Percentiles rank a stretch among this genome's conserved stretches.
Conservation (phyloP, 768 basidiomycete genomes). For the Lactarius hatsudake region DNA sequence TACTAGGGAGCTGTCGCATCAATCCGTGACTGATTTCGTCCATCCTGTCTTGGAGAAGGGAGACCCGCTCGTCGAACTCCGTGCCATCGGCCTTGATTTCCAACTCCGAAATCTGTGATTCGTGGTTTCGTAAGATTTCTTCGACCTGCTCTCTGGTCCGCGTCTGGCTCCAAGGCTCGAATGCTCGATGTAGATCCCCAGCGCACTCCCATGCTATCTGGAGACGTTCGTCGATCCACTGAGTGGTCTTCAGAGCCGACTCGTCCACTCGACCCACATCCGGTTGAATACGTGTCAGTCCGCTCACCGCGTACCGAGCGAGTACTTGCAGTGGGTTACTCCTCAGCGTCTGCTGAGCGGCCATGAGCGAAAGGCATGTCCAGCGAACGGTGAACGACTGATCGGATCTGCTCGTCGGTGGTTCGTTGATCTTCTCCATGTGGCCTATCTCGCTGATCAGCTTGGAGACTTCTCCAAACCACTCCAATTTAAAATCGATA, state of each 20-base stretch:
- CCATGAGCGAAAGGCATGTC: slow-evolving; percentile 10
- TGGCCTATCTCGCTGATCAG: neutral
- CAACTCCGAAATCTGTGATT: neutral
- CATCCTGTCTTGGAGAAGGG: slow-evolving; percentile 1
- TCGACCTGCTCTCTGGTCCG: neutral
- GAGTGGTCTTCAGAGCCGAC: neutral
- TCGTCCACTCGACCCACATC: neutral
- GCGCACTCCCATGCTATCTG: neutral
- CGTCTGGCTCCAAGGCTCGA: neutral
- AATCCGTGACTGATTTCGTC: neutral
- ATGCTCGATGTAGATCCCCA: slow-evolving; percentile 2
- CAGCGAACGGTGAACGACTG: neutral
- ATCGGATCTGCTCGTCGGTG: neutral
- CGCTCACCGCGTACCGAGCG: neutral
- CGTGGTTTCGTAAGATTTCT: neutral
- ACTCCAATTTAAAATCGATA: neutral
- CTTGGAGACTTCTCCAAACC: slow-evolving; percentile 1
- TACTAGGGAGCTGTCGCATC: slow-evolving; percentile 8
- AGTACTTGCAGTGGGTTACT: neutral
- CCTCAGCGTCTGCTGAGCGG: neutral
- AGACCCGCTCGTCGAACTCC: neutral
- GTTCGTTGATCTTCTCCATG: neutral
- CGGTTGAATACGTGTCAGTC: neutral
- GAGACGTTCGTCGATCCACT: slow-evolving; percentile 3
- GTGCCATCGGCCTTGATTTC: neutral